Conservation (phyloP, 2,329 filamentous ascomycete species). For the Niveomyces coronatus region DNA sequence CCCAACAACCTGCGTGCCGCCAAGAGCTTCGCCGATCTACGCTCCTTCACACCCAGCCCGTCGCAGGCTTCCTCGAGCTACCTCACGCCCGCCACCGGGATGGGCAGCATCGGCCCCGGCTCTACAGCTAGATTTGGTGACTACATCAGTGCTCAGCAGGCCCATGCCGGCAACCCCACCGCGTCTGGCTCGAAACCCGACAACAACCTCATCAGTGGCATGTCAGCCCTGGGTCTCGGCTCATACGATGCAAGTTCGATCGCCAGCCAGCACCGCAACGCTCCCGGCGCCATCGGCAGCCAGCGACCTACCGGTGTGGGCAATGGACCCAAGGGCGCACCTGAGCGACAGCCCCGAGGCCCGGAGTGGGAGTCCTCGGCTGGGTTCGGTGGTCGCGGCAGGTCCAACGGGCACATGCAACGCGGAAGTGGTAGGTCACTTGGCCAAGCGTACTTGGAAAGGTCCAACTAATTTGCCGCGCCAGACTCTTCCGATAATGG, state of each 20-base stretch:
- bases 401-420: constrained; percentile 50
- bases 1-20: constrained; percentile 80
- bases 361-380: constrained; percentile 48
- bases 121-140: constrained; percentile 34
- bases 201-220: constrained; percentile 34
- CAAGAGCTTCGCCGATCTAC: constrained; percentile 92
- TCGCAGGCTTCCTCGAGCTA: constrained; percentile 80
- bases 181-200: constrained; percentile 30
- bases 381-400: constrained; percentile 43
- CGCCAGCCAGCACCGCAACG: constrained; percentile 31
- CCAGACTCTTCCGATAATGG: constrained; percentile 34
- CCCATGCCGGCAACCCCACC: constrained; percentile 24
- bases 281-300: constrained; percentile 54
- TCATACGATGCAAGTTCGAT: constrained; percentile 35
- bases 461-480: background rate
- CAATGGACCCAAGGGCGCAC: constrained; percentile 33
- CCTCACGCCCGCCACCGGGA: constrained; percentile 27
- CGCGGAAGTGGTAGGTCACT: constrained; percentile 46
- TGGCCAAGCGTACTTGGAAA: background rate
- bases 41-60: constrained; percentile 90
- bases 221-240: constrained; percentile 41
- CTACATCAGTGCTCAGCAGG: constrained; percentile 30
- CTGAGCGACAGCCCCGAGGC: constrained; percentile 54
- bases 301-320: constrained; percentile 44
- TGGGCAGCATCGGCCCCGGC: constrained; percentile 43